These are phyloP conservation scores for Tetrapisispora namnaoensis DNA, from an alignment of 805 yeast species.

Conservation along the genomic window DNA sequence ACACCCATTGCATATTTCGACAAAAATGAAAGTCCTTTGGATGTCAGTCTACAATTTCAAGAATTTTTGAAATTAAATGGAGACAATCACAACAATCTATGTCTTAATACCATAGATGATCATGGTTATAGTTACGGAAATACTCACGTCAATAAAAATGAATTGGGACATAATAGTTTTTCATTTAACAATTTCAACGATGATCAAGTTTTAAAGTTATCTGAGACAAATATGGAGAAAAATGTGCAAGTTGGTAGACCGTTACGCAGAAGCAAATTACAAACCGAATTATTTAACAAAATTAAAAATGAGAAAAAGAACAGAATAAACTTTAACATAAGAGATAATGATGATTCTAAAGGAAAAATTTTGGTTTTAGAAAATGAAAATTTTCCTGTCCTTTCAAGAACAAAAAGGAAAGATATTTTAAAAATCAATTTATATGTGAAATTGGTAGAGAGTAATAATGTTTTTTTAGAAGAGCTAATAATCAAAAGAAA, in stretches of 20 bases:
- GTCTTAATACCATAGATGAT: not conserved
- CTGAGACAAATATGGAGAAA: not conserved
- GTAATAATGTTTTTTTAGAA: conserved; percentile 19
- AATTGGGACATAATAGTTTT: not conserved
- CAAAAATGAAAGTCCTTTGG: conserved; percentile 43
- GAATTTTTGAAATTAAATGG: conserved; percentile 1
- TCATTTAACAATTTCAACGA: not conserved
- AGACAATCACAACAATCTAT: conserved; percentile 1
- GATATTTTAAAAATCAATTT: conserved; percentile 20
- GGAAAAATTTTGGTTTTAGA: conserved; percentile 13
- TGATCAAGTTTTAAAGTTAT: not conserved
- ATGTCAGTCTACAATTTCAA: not conserved
- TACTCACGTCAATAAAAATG: not conserved
- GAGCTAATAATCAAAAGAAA: conserved; percentile 12
- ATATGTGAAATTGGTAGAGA: conserved; percentile 20
- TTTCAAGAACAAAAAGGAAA: conserved; percentile 22
- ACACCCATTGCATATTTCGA: conserved; percentile 68
- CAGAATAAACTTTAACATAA: not conserved
- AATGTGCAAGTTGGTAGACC: not conserved
- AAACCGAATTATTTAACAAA: not conserved
- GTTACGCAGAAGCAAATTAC: conserved; percentile 1
- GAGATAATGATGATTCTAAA: not conserved
- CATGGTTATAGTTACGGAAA: not conserved
- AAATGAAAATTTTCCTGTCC: conserved; percentile 21
- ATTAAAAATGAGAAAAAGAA: not conserved